Evolutionary conservation across 176 grass and related monocot species (phyloP), one percentile per base, ranked within the genome.

Genomic region (Hordeum vulgare): DNA sequence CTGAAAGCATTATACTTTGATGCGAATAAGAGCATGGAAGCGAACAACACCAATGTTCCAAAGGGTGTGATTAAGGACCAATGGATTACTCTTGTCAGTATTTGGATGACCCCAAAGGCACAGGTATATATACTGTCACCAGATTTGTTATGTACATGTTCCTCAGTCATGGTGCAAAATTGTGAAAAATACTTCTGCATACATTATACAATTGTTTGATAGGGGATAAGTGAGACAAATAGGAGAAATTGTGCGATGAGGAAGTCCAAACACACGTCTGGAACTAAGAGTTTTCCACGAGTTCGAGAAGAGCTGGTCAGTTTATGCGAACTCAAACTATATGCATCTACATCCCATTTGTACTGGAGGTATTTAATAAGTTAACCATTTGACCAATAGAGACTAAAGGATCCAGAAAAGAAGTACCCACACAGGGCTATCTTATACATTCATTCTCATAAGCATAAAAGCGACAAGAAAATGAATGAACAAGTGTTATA

Each of bases 211-310:
- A 42, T 28, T 42, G 2, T 56, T 20, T 59, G 15, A 14, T 4
- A 82, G 24, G 67, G 14, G 12, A 72, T 61, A 42, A 82, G 80
- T n/a, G 34, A 57, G 8, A 18, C 20, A 59, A 71, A 81, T 11
- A 70, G n/a, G 14, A 2, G 11, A 70, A 57, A 81, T 6, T 17
- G 3, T 31, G 9, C 4, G 26, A 81, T 26, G 44, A 81, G 37
- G 64, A 81, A 37, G 64, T 66, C 78, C 34, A 36, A 4, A 6
- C 78, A 67, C 27, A 80, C 62, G 5, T 8, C 21, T 68, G 45
- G 78, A 68, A 68, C 63, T 69, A 81, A 69, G n/a, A 81, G 61
- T 66, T 80, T 67, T 53, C 27, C 78, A 68, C 63, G 21, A 23
- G 23, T 35, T 13, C 54, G 64, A 69, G 47, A 79, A 29, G 79